These are phyloP conservation scores for Geotrichum siamense DNA, from an alignment of 1,139 yeast genomes.

Conservation along the genomic window DNA sequence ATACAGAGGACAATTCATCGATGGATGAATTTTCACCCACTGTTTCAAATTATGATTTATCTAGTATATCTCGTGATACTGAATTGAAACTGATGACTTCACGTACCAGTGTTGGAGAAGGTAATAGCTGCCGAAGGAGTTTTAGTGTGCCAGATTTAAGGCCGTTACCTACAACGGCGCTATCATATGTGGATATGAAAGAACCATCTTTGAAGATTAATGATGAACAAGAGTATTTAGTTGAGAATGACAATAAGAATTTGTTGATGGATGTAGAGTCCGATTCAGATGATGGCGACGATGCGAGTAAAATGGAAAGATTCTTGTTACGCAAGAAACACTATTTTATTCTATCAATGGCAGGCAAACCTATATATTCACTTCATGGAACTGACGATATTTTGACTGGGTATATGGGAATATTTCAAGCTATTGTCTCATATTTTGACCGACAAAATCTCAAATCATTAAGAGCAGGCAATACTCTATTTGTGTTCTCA, in stretches of 20 bases:
- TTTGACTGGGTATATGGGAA: conserved; percentile 58
- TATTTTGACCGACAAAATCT: conserved; percentile 41
- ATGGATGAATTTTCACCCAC: too few species aligned
- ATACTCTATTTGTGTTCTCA: conserved; percentile 52
- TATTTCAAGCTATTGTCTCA: conserved; percentile 59
- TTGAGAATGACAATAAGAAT: too few species aligned
- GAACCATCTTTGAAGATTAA: too few species aligned
- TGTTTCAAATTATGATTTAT: too few species aligned
- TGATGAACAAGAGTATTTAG: too few species aligned
- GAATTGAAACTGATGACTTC: neutral
- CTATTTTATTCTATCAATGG: conserved; percentile 74
- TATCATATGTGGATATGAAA: conserved; percentile 19
- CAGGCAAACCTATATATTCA: conserved; percentile 90
- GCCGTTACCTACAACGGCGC: conserved; percentile 25
- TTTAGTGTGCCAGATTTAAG: conserved; percentile 19
- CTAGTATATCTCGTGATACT: too few species aligned
- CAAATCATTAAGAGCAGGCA: conserved; percentile 28
- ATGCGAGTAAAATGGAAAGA: too few species aligned
- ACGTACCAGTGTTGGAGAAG: conserved; percentile 53
- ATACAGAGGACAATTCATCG: too few species aligned
- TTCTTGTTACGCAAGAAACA: conserved; percentile 53
- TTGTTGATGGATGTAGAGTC: conserved; percentile 9
- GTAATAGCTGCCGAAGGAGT: neutral
- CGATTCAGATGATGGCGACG: conserved; percentile 17
- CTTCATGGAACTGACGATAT: conserved; percentile 69